phyloP scores from a whole-genome alignment of 2,329 filamentous ascomycete genomes.

The Aspergillus sp. region DNA sequence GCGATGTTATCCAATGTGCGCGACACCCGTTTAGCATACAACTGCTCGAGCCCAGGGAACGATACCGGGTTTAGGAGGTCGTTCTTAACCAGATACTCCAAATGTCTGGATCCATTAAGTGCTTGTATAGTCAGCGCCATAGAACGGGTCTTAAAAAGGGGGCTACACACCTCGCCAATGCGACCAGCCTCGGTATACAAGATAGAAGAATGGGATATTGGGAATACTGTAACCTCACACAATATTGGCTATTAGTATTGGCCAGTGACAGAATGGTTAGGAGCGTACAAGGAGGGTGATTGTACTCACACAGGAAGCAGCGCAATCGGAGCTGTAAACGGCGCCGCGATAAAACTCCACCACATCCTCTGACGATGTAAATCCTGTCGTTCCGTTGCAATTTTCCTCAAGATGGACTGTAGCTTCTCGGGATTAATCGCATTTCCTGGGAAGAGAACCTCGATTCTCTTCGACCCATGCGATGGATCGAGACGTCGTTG shows the following conservation, averaged over 20 bases:
- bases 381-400: conserved; percentile 77
- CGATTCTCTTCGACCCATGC: conserved; percentile 66
- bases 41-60: conserved; percentile 67
- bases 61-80: conserved; percentile 66
- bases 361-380: conserved; percentile 75
- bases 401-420: conserved; percentile 60
- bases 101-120: conserved; percentile 76
- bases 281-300: not conserved
- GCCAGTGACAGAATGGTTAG: not conserved
- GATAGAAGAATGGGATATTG: conserved; percentile 96
- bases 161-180: conserved; percentile 68
- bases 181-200: conserved; percentile 84
- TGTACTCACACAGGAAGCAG: conserved; percentile 75
- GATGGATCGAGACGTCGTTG: conserved; percentile 64
- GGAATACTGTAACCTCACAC: conserved; percentile 61
- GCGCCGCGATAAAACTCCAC: conserved; percentile 80
- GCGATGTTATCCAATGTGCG: conserved; percentile 28
- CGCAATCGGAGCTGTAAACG: conserved; percentile 77
- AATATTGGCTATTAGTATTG: not conserved
- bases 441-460: conserved; percentile 66
- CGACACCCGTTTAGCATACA: conserved; percentile 60
- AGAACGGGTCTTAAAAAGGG: not conserved
- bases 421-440: conserved; percentile 67
- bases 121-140: conserved; percentile 45
- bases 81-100: conserved; percentile 76